phyloP scores from a whole-genome alignment of 2,329 filamentous ascomycete genomes.

The Westerdykella aurantiaca region DNA sequence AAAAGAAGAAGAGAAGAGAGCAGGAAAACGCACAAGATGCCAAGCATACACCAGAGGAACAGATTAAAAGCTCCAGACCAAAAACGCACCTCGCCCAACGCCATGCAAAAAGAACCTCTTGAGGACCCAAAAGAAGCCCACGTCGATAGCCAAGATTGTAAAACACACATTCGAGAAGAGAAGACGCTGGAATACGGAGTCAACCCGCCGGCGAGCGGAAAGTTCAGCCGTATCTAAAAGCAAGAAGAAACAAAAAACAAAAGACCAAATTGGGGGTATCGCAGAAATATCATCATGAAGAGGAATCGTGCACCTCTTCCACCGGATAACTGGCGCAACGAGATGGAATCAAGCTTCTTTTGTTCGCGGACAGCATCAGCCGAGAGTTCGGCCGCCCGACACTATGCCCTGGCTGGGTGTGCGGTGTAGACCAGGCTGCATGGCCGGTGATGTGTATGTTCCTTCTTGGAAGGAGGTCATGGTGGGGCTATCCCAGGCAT shows the following conservation, averaged over 20 bases:
- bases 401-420: conserved; percentile 37
- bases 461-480: conserved; percentile 28
- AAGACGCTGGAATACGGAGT: conserved; percentile 1
- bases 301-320: not conserved
- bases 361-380: conserved; percentile 18
- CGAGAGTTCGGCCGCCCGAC: conserved; percentile 36
- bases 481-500: conserved; percentile 48
- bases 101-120: conserved; percentile 22
- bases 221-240: not conserved
- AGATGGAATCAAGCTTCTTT: conserved; percentile 5
- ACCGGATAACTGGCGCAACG: not conserved
- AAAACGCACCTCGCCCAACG: conserved; percentile 27
- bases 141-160: not conserved
- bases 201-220: not conserved
- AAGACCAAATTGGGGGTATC: conserved; percentile 34
- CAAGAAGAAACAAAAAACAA: conserved; percentile 5
- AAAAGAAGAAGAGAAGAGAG: conserved; percentile 10
- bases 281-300: conserved; percentile 15
- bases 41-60: conserved; percentile 30
- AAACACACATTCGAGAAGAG: conserved; percentile 3
- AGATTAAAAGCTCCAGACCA: conserved; percentile 1
- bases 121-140: not conserved
- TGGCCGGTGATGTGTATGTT: conserved; percentile 27
- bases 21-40: conserved; percentile 7
- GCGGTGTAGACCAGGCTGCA: conserved; percentile 27